Conservation (phyloP, 1,284 basidiomycete species). For the Moesziomyces sp. region DNA sequence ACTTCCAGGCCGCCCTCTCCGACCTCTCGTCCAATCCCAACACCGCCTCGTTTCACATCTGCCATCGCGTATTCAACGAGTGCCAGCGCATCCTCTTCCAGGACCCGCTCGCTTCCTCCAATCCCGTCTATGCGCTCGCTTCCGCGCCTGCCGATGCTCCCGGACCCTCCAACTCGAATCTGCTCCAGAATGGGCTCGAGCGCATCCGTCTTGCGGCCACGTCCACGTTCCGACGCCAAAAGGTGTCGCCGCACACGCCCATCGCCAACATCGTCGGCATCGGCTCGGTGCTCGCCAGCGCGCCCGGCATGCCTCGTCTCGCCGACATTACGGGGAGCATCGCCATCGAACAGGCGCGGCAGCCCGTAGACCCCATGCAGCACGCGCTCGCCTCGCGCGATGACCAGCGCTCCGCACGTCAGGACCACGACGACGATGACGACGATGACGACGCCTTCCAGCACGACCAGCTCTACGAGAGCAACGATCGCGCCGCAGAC, state of each 20-base stretch:
- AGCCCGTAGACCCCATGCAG: constrained; percentile 65
- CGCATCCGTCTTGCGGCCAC: constrained; percentile 61
- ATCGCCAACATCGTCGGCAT: constrained; percentile 85
- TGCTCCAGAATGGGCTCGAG: constrained; percentile 23
- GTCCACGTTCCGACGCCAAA: constrained; percentile 24
- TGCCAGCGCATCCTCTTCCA: constrained; percentile 98
- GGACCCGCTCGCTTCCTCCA: constrained; percentile 71
- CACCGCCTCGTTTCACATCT: constrained; percentile 86
- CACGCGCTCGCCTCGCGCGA: constrained; percentile 28
- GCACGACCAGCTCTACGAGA: constrained; percentile 13
- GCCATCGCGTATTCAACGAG: constrained; percentile 88
- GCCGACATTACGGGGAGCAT: constrained; percentile 81
- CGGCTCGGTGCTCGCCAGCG: constrained; percentile 81
- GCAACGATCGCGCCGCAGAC: constrained; percentile 30
- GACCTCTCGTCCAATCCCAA: constrained; percentile 70
- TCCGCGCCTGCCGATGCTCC: constrained; percentile 16
- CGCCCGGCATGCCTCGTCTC: constrained; percentile 80
- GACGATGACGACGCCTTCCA: constrained; percentile 1
- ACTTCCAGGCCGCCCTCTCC: constrained; percentile 64
- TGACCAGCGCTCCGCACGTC: constrained; percentile 58
- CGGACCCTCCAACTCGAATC: constrained; percentile 29
- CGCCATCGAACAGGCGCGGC: constrained; percentile 84
- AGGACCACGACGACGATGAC: constrained; percentile 68
- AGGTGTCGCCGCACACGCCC: constrained; percentile 53
- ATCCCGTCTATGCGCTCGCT: constrained; percentile 32